Conservation (phyloP, 305 asterid genomes). For the Solanum chacoense region DNA sequence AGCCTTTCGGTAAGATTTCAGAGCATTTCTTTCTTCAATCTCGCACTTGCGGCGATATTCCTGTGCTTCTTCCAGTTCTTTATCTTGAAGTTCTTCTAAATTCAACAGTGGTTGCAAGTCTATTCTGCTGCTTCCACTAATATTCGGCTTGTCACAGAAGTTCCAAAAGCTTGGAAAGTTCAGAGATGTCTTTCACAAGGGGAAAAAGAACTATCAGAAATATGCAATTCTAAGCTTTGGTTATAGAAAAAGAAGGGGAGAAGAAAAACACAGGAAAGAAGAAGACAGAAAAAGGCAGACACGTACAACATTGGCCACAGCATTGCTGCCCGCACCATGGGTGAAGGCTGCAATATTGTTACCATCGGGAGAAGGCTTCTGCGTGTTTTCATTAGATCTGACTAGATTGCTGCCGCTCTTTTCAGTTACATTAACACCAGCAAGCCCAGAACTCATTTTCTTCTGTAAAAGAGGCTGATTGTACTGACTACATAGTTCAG, state of each 20-base stretch:
- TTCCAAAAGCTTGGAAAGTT: conserved; percentile 16
- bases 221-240: neutral
- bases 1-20: conserved; percentile 34
- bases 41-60: conserved; percentile 38
- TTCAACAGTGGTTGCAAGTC: conserved; percentile 26
- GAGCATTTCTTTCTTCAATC: conserved; percentile 37
- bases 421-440: conserved; percentile 8
- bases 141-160: conserved; percentile 15
- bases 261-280: neutral
- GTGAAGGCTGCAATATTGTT: conserved; percentile 5
- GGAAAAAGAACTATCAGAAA: conserved; percentile 1
- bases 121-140: conserved; percentile 8
- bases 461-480: neutral
- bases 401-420: conserved; percentile 1
- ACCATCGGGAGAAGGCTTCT: conserved; percentile 1
- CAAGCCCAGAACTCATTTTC: conserved; percentile 1
- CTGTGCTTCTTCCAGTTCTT: conserved; percentile 41
- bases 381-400: conserved; percentile 6
- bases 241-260: neutral
- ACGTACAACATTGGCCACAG: conserved; percentile 4
- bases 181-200: conserved; percentile 12
- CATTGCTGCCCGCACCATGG: conserved; percentile 1
- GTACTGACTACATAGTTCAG: conserved; percentile 5
- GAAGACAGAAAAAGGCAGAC: neutral
- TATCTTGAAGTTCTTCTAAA: conserved; percentile 34